Conservation (phyloP, 2,329 filamentous ascomycete species). For the Arthrobotrys iridis region DNA sequence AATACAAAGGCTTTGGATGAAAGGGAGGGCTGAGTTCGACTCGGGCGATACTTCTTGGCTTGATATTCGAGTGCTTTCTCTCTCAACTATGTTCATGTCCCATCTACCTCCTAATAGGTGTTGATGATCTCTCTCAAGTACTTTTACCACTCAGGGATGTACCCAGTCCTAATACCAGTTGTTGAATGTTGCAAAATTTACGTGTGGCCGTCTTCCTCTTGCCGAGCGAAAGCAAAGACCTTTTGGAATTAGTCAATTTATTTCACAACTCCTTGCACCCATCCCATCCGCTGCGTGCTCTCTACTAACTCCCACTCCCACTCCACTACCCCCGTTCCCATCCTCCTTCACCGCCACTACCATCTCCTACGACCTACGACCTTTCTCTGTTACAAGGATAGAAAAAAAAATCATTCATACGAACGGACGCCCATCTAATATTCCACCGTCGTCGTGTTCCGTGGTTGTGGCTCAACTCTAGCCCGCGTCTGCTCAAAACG, state of each 20-base stretch:
- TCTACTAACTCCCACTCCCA: neutral
- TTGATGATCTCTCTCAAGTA: too few species aligned
- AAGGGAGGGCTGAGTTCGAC: too few species aligned
- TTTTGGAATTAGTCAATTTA: too few species aligned
- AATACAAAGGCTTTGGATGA: too few species aligned
- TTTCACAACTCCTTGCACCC: neutral
- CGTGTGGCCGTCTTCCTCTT: neutral
- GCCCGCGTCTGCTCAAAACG: neutral
- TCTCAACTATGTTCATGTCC: too few species aligned
- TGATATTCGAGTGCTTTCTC: too few species aligned
- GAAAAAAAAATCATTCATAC: neutral
- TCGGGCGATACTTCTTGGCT: too few species aligned
- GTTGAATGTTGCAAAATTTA: too few species aligned
- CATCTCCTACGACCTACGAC: neutral
- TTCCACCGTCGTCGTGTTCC: neutral
- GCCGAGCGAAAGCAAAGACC: neutral
- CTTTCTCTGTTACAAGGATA: neutral
- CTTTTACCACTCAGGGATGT: too few species aligned
- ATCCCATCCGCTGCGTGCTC: neutral
- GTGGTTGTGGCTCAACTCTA: neutral
- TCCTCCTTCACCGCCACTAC: neutral
- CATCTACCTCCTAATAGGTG: too few species aligned
- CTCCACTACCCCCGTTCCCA: neutral
- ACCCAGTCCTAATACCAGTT: too few species aligned
- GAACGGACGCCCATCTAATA: neutral